Conservation (phyloP, 306 rosid genomes). For the Calophaca sinica region DNA sequence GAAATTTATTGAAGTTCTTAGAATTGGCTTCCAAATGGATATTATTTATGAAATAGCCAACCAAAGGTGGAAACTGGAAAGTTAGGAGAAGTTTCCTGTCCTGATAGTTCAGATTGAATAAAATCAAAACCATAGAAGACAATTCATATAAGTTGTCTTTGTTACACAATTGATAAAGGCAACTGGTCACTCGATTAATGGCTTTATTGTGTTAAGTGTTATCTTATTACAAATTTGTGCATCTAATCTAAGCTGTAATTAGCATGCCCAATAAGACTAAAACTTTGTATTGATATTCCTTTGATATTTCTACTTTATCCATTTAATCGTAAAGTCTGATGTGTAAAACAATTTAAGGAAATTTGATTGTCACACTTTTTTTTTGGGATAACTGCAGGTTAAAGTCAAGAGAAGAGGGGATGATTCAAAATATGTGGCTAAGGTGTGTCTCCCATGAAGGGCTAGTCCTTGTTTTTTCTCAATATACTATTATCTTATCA, state of each 20-base stretch:
- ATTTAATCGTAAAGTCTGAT: constrained; percentile 21
- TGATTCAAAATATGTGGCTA: constrained; percentile 95
- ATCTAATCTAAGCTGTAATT: constrained; percentile 5
- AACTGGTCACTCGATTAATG: constrained; percentile 10
- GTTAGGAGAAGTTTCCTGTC: constrained; percentile 33
- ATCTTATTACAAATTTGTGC: constrained; percentile 8
- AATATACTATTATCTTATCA: constrained; percentile 32
- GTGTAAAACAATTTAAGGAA: constrained; percentile 8
- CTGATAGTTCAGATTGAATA: constrained; percentile 29
- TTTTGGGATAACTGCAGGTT: constrained; percentile 64
- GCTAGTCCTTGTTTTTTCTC: constrained; percentile 25
- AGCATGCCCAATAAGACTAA: constrained; percentile 27
- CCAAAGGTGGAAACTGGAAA: constrained; percentile 19
- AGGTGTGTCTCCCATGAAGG: constrained; percentile 65
- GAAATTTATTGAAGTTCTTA: constrained; percentile 31
- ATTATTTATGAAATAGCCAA: constrained; percentile 20
- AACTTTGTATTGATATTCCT: constrained; percentile 32
- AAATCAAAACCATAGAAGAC: constrained; percentile 17
- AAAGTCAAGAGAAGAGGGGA: constrained; percentile 98
- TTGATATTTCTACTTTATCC: constrained; percentile 33
- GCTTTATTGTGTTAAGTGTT: constrained; percentile 8
- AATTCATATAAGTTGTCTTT: constrained; percentile 12
- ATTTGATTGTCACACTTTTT: constrained; percentile 24
- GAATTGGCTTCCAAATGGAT: constrained; percentile 22
- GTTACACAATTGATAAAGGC: background rate